These are phyloP conservation scores for Metarhizium brunneum DNA, from an alignment of 2,329 filamentous ascomycete species.

Conservation along the genomic window DNA sequence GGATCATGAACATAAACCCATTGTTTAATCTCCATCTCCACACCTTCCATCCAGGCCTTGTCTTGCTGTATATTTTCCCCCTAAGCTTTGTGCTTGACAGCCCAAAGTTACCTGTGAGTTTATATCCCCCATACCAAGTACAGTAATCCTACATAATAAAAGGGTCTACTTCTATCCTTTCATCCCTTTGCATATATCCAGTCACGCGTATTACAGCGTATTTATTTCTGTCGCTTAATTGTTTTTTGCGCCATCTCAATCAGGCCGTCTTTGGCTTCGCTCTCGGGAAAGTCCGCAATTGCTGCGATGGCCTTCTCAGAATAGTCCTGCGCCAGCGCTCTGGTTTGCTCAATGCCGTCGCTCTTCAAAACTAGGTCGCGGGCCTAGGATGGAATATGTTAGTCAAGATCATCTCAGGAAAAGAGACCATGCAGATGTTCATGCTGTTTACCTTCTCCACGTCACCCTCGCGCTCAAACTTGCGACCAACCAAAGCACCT, in stretches of 20 bases:
- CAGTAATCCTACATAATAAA: constrained; percentile 14
- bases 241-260: constrained; percentile 93
- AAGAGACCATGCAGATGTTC: neutral
- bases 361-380: constrained; percentile 75
- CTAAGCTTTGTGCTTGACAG: no score
- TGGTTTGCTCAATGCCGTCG: constrained; percentile 85
- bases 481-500: constrained; percentile 81
- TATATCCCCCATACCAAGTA: constrained; percentile 1
- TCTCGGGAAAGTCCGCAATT: constrained; percentile 80
- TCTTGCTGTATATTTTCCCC: neutral
- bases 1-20: neutral
- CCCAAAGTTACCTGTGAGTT: neutral
- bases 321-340: constrained; percentile 83
- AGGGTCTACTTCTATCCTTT: neutral
- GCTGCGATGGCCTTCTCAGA: constrained; percentile 78
- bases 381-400: constrained; percentile 48
- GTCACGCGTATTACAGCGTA: neutral
- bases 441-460: constrained; percentile 59
- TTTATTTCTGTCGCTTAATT: constrained; percentile 74
- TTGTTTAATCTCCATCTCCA: neutral
- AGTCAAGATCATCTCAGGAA: neutral
- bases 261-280: constrained; percentile 85
- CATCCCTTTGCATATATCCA: neutral
- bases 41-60: neutral
- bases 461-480: constrained; percentile 78